Evolutionary conservation across 1,284 basidiomycete genomes (phyloP), one percentile per base, ranked within the genome.

Genomic region (Boletus sp.): DNA sequence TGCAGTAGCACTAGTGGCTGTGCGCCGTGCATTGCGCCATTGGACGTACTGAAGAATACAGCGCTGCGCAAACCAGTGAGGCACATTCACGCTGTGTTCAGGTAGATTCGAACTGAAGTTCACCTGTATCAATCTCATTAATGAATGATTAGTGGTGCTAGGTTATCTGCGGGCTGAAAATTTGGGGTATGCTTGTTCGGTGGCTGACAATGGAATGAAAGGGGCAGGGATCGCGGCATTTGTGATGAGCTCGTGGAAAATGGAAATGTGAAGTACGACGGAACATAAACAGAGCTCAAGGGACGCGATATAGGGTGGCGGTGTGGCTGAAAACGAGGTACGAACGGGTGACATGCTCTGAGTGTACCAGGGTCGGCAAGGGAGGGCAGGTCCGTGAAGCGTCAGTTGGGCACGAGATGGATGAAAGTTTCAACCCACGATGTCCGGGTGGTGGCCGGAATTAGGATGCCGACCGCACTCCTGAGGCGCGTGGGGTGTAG

Each of bases 181-280:
- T 8, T 20, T 54, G 5, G 52, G 20, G 40, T 13, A 41, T 8
- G 26, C 47, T 44, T 50, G 32, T 40, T 57, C 57, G 60, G 57
- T 40, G 29, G 13, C 30, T 53, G 58, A 60, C 37, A 33, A 47
- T 50, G 32, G 39, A 48, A 36, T 17, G 38, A 27, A 43, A 46
- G 44, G 40, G 36, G 26, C 53, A 40, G 19, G 25, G 25, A 49
- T 62, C 39, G 60, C 55, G 58, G 57, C 26, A 47, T 41, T 26
- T 62, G 47, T 38, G 60, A 44, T 33, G 52, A 40, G 25, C 41
- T 23, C 27, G 54, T 54, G 51, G 25, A 57, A 43, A 59, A 49
- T 30, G 50, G 46, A 40, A 32, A 43, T 30, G 25, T 47, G 41
- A 25, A 43, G 19, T 30, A 22, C 19, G 27, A 37, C 32, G 26